Evolutionary conservation across 116 monocot species (phyloP), one percentile per base, ranked within the genome.

Genomic region (Posidonia oceanica): DNA sequence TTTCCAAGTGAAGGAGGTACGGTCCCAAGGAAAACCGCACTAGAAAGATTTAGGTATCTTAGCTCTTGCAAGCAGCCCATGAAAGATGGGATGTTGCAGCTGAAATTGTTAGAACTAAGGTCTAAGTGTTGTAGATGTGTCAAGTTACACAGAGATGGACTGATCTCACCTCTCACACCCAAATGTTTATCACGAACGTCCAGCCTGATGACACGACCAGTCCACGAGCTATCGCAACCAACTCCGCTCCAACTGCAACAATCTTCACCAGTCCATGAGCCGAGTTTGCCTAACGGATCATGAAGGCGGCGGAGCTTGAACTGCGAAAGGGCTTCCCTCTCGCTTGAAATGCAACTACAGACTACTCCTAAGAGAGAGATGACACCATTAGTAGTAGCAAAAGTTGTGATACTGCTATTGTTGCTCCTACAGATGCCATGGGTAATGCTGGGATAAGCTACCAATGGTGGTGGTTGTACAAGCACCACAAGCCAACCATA

Each of bases 1-100:
- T 84, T 81, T 3, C 80, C 73, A 21, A 81, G 73, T 67, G 62
- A 61, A 18, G 68, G 62, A 21, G 87, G 87, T 5, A 83, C 56
- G 5, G 5, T 3, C 3, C 81, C 81, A 6, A 0, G 8, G 23
- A 81, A 76, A 7, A 52, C 7, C 7, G 74, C 13, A 3, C 0
- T 0, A 13, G 76, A 87, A 21, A 87, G 55, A 68, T 79, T 72
- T 0, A 87, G 81, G 39, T 83, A 78, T 44, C 53, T 62, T 13
- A 83, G 8, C 0, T 48, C 22, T 5, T 7, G 6, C 8, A 83
- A 38, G 1, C 68, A 75, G 13, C 80, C 80, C 8, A 87, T 16
- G 69, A 81, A 83, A 40, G 17, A 40, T 3, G 81, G 67, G 1
- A n/a, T 48, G 18, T 6, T 36, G 1, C 71, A 63, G 41, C 20